Percentiles rank a stretch among this genome's conserved stretches.
Conservation (phyloP, 495 filamentous ascomycete species). For the Thermothielavioides terrestris region DNA sequence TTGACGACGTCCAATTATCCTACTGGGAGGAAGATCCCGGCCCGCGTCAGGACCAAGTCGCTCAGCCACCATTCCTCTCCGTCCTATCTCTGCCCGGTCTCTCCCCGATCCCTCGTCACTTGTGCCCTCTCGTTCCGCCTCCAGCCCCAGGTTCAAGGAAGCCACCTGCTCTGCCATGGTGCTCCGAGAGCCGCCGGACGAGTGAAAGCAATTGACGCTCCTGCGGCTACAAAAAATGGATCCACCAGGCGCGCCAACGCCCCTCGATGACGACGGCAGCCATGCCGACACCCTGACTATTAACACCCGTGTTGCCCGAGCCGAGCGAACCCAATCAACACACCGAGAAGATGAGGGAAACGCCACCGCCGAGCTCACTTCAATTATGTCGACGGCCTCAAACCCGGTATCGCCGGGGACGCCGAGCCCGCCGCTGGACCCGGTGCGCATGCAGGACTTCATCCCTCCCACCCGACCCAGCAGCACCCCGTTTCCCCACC, state of each 20-base stretch:
- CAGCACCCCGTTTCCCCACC: constrained; percentile 50
- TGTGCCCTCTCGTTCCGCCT: neutral
- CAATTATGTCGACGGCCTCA: constrained; percentile 44
- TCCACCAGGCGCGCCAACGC: constrained; percentile 7
- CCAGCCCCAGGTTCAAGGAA: neutral
- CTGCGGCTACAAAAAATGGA: constrained; percentile 12
- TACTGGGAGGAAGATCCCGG: neutral
- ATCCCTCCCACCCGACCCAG: constrained; percentile 45
- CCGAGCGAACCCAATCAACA: constrained; percentile 21
- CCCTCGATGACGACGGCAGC: constrained; percentile 21
- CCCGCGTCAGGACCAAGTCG: neutral
- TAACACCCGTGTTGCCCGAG: constrained; percentile 20
- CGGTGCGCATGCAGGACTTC: constrained; percentile 38
- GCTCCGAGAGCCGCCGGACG: constrained; percentile 13
- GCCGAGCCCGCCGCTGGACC: constrained; percentile 43
- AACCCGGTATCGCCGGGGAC: constrained; percentile 47
- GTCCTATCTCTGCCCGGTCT: neutral
- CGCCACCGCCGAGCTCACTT: constrained; percentile 36
- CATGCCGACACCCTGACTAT: constrained; percentile 21
- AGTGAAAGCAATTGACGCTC: constrained; percentile 6
- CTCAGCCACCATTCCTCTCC: neutral
- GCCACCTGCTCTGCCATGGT: constrained; percentile 20
- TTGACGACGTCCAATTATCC: constrained; percentile 1
- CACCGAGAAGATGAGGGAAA: constrained; percentile 34
- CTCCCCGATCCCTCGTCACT: neutral